These are phyloP conservation scores for Didymella exigua DNA, from an alignment of 2,329 filamentous ascomycete genomes.

Conservation along the genomic window DNA sequence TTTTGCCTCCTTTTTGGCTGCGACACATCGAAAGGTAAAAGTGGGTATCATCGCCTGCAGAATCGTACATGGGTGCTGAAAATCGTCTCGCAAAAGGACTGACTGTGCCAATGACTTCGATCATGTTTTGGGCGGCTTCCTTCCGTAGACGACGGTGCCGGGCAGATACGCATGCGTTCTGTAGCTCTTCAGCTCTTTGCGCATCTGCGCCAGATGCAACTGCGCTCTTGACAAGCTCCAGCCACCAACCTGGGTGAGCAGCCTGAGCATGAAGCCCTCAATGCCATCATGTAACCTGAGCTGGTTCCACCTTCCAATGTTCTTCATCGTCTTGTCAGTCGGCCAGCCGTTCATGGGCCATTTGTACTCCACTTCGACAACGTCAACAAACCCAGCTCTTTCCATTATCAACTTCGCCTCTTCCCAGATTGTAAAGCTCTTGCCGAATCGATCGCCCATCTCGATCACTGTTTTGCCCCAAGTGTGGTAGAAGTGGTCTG, in stretches of 20 bases:
- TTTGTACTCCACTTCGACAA: slow-evolving; percentile 39
- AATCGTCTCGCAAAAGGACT: not conserved
- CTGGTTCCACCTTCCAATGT: slow-evolving; percentile 48
- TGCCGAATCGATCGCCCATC: slow-evolving; percentile 47
- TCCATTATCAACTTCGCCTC: slow-evolving; percentile 42
- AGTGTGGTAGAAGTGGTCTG: slow-evolving; percentile 45
- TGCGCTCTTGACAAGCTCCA: slow-evolving; percentile 45
- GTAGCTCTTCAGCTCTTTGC: slow-evolving; percentile 41
- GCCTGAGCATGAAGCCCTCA: slow-evolving; percentile 46
- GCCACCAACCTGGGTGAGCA: slow-evolving; percentile 45
- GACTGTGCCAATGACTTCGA: not conserved
- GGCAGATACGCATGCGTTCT: slow-evolving; percentile 45
- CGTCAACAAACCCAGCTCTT: slow-evolving; percentile 44
- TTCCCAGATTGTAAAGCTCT: slow-evolving; percentile 45
- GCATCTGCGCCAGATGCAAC: slow-evolving; percentile 46
- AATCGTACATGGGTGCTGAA: not conserved
- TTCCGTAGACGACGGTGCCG: slow-evolving; percentile 45
- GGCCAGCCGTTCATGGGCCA: slow-evolving; percentile 48
- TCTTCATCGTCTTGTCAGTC: slow-evolving; percentile 38
- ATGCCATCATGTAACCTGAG: slow-evolving; percentile 45
- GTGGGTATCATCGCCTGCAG: slow-evolving; percentile 10
- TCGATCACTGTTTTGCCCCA: slow-evolving; percentile 45
- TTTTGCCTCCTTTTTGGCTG: no score
- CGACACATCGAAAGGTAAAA: not conserved
- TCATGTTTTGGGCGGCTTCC: slow-evolving; percentile 34